Percentiles rank a stretch among this genome's conserved stretches.
phyloP scores from a whole-genome alignment of 2,329 filamentous ascomycete genomes.

The Hypoxylon sp. region DNA sequence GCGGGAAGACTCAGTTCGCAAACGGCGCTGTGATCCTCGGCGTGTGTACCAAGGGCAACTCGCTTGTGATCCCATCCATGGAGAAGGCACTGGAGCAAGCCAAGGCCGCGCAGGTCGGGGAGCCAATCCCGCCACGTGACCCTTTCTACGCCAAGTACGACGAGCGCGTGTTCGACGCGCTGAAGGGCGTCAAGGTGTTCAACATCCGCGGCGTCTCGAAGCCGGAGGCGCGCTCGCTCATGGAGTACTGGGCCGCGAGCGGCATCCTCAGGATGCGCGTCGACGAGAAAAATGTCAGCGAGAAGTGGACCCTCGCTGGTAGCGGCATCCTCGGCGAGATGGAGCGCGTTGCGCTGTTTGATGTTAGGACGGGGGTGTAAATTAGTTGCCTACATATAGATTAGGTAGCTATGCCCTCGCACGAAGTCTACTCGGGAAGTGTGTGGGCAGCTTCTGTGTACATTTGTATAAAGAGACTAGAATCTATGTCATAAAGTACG shows the following conservation, averaged over 20 bases:
- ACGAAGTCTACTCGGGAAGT: background rate
- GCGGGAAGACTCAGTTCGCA: constrained; percentile 67
- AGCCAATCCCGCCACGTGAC: constrained; percentile 59
- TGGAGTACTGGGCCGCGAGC: constrained; percentile 95
- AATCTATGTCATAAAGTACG: background rate
- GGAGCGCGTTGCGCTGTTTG: constrained; percentile 73
- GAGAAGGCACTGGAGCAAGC: constrained; percentile 75
- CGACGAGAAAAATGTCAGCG: constrained; percentile 78
- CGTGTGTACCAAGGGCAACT: constrained; percentile 80
- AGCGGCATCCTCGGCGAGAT: constrained; percentile 87
- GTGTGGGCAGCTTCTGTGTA: background rate
- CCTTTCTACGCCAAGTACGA: constrained; percentile 72
- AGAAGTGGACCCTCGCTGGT: constrained; percentile 88
- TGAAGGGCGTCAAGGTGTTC: constrained; percentile 66
- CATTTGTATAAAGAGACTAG: constrained; percentile 3
- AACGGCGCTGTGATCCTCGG: constrained; percentile 87
- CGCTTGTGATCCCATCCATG: constrained; percentile 74
- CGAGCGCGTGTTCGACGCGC: constrained; percentile 66
- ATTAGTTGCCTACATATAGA: background rate
- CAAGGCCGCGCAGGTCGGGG: constrained; percentile 59
- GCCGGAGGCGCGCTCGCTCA: constrained; percentile 80
- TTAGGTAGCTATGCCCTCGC: background rate
- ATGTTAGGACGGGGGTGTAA: constrained; percentile 43
- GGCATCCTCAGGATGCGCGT: constrained; percentile 81
- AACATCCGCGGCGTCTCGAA: constrained; percentile 78